A percentile compares a stretch with the other conserved stretches of the same genome.
Evolutionary conservation across 345 rosid species (phyloP).

Genomic region (Pelargonium nanum): DNA sequence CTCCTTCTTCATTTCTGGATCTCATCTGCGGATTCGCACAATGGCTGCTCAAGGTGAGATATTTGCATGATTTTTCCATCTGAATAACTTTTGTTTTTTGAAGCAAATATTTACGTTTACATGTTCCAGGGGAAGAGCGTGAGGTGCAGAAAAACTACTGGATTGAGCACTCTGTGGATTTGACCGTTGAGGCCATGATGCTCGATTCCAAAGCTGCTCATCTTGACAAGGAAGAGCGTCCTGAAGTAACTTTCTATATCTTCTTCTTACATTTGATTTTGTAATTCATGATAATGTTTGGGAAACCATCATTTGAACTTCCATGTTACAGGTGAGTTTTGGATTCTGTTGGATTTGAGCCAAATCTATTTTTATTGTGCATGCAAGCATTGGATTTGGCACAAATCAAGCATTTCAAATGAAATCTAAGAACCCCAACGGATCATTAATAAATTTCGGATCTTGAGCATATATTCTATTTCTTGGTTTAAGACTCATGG

Average conservation of each 20-base stretch:
- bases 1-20: neutral
- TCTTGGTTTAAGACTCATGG: neutral
- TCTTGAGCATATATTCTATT: neutral
- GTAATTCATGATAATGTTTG: no score
- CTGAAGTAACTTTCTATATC: slow-evolving; percentile 39
- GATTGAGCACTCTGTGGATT: slow-evolving; percentile 62
- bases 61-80: neutral
- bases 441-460: neutral
- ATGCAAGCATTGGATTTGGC: no score
- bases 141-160: slow-evolving; percentile 71
- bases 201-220: slow-evolving; percentile 85
- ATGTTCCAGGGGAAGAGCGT: slow-evolving; percentile 53
- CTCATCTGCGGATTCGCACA: slow-evolving; percentile 4
- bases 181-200: slow-evolving; percentile 90
- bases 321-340: neutral
- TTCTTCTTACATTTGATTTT: neutral
- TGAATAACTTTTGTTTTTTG: neutral
- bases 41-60: slow-evolving; percentile 45
- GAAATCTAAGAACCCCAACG: no score
- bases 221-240: slow-evolving; percentile 95
- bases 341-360: neutral
- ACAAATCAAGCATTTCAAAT: no score
- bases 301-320: neutral
- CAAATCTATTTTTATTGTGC: no score
- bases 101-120: neutral